Evolutionary conservation across 2,329 filamentous ascomycete genomes (phyloP), one percentile per base, ranked within the genome.

Genomic region (Teratosphaeria destructans): DNA sequence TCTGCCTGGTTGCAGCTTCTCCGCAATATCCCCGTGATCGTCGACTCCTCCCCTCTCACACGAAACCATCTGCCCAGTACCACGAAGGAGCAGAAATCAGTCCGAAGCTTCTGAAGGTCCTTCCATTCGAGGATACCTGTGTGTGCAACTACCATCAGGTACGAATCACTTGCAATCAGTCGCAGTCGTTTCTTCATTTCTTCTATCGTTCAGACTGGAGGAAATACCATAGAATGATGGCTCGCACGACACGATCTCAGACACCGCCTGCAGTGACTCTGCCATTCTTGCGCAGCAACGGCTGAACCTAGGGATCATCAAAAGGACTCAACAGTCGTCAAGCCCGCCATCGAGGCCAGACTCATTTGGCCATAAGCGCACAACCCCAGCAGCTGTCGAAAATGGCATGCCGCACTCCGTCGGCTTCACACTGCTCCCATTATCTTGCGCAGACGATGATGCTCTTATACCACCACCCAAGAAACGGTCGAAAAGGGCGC

Each of bases 401-500:
- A 74, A 82, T 61, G 78, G 81, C 55, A 71, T 84, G 43, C 82
- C 82, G n/a, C 82, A 85, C 69, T 83, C 82, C 54, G 71, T 85
- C 16, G 81, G 80, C 4, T n/a, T 49, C 43, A 70, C 71, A 6
- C 62, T 68, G 23, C 57, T 72, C 58, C 72, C 59, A 54, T 74
- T 60, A 35, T 68, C 59, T 32, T 66, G 67, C 35, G 61, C 59
- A 5, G 67, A 71, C 19, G 55, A 64, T 19, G 57, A 59, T 32
- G 61, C 64, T n/a, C 62, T 39, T 5, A n/a, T 64, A 12, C 37
- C 59, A 34, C 58, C 39, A 14, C 14, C 29, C 11, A 47, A 37
- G 3, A 39, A 56, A 58, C 54, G 39, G 23, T 5, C 2, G 26
- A 56, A 43, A 4, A 23, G 11, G 37, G n/a, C 34, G 12, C 49